Percentiles rank a stretch among this genome's conserved stretches.
phyloP scores from a whole-genome alignment of 2,329 filamentous ascomycete species.

The Dactylonectria macrodidyma region DNA sequence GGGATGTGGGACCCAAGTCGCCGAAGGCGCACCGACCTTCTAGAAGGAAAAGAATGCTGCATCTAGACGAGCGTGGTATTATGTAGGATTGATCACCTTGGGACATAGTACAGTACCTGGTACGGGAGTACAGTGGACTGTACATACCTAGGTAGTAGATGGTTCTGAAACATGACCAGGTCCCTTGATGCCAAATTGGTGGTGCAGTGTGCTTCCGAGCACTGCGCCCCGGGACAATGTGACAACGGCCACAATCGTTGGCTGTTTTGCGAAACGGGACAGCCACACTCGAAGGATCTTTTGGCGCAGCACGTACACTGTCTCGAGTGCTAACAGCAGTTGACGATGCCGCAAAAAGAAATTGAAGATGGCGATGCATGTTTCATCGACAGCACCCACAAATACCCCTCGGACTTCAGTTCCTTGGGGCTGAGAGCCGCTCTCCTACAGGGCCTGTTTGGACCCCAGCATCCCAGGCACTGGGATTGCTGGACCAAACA shows the following conservation, averaged over 20 bases:
- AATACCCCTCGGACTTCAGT: background rate
- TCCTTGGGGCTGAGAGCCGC: slow-evolving; percentile 11
- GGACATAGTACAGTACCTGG: too few relatives aligned
- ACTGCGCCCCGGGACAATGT: slow-evolving; percentile 21
- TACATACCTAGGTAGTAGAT: slow-evolving; percentile 13
- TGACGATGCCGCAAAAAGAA: slow-evolving; percentile 19
- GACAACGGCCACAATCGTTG: slow-evolving; percentile 16
- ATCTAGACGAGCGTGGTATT: slow-evolving; percentile 29
- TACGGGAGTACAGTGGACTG: slow-evolving; percentile 2
- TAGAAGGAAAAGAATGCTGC: slow-evolving; percentile 33
- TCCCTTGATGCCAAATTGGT: slow-evolving; percentile 33
- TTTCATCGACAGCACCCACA: slow-evolving; percentile 23
- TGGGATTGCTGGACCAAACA: slow-evolving; percentile 24
- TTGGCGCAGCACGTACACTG: slow-evolving; percentile 19
- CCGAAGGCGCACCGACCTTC: slow-evolving; percentile 19
- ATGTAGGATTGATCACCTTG: slow-evolving; percentile 9
- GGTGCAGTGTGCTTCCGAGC: slow-evolving; percentile 26
- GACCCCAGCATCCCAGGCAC: slow-evolving; percentile 7
- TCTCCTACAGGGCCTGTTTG: slow-evolving; percentile 28
- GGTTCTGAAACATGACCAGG: slow-evolving; percentile 34
- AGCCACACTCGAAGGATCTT: slow-evolving; percentile 35
- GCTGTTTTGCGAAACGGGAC: slow-evolving; percentile 25
- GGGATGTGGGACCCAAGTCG: slow-evolving; percentile 9
- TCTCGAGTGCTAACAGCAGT: slow-evolving; percentile 7
- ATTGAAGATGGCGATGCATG: slow-evolving; percentile 26